These are phyloP conservation scores for Calonectria fujianensis DNA, from an alignment of 2,329 filamentous ascomycete species.

Conservation along the genomic window DNA sequence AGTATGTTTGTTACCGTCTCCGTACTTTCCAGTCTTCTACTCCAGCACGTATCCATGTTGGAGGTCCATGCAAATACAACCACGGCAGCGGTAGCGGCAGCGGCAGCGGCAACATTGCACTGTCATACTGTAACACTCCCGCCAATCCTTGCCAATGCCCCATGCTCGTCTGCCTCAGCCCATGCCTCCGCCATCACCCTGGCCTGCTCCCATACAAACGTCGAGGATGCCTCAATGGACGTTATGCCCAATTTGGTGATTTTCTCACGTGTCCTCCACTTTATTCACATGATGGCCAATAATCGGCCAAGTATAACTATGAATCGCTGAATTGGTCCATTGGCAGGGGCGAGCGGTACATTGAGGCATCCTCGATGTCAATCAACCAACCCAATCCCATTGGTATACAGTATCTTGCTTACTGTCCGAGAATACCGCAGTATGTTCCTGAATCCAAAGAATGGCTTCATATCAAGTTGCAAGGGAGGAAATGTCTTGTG, in stretches of 20 bases:
- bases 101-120: slow-evolving; percentile 14
- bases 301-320: too few species aligned
- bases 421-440: slow-evolving; percentile 23
- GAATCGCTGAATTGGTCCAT: too few species aligned
- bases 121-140: slow-evolving; percentile 22
- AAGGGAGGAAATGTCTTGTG: slow-evolving; percentile 40
- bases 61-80: slow-evolving; percentile 18
- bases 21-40: slow-evolving; percentile 6
- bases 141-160: slow-evolving; percentile 19
- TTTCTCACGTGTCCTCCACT: too few species aligned
- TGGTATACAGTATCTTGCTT: slow-evolving; percentile 1
- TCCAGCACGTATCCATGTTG: slow-evolving; percentile 18
- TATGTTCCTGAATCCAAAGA: slow-evolving; percentile 13
- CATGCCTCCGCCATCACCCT: slow-evolving; percentile 28
- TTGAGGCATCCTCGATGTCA: background rate
- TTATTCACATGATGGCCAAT: too few species aligned
- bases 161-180: slow-evolving; percentile 9
- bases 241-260: too few species aligned
- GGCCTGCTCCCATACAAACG: slow-evolving; percentile 22
- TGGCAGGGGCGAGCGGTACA: too few species aligned
- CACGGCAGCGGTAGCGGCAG: slow-evolving; percentile 20
- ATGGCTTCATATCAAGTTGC: slow-evolving; percentile 35
- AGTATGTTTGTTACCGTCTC: slow-evolving; percentile 1
- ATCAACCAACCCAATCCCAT: slow-evolving; percentile 28
- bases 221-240: too few species aligned